These are phyloP conservation scores for Cercospora sp. DNA, from an alignment of 2,329 filamentous ascomycete genomes.

Conservation along the genomic window DNA sequence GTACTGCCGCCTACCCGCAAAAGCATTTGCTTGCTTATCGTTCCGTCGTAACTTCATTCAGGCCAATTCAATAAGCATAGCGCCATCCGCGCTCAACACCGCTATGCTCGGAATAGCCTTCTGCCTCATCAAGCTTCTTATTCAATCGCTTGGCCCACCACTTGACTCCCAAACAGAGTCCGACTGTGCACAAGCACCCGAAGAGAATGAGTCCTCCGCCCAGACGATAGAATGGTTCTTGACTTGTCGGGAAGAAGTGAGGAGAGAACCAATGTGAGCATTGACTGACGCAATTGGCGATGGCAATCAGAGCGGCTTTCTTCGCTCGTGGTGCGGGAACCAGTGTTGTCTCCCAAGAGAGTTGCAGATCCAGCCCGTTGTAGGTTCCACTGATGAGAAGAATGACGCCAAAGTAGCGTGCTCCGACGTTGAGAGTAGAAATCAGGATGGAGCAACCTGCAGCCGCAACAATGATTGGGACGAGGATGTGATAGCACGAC, in stretches of 20 bases:
- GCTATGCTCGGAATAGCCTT: constrained; percentile 32
- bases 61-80: constrained; percentile 23
- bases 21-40: not conserved
- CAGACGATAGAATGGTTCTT: not conserved
- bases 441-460: constrained; percentile 35
- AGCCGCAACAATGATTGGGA: constrained; percentile 30
- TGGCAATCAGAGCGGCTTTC: constrained; percentile 46
- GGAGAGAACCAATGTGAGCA: constrained; percentile 47
- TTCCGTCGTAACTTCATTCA: not conserved
- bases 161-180: constrained; percentile 27
- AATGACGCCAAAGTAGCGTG: constrained; percentile 37
- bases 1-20: not conserved
- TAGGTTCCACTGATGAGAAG: constrained; percentile 42
- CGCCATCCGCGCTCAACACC: constrained; percentile 37
- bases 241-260: constrained; percentile 39
- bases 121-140: constrained; percentile 33
- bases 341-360: constrained; percentile 19
- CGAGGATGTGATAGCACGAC: constrained; percentile 21
- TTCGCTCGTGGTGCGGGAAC: constrained; percentile 46
- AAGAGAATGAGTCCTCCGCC: not conserved
- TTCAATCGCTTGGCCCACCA: constrained; percentile 34
- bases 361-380: constrained; percentile 25
- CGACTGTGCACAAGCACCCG: not conserved
- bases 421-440: constrained; percentile 35
- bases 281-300: constrained; percentile 46